Evolutionary conservation across 306 rosid genomes (phyloP).

Genomic region (Alnus glutinosa): DNA sequence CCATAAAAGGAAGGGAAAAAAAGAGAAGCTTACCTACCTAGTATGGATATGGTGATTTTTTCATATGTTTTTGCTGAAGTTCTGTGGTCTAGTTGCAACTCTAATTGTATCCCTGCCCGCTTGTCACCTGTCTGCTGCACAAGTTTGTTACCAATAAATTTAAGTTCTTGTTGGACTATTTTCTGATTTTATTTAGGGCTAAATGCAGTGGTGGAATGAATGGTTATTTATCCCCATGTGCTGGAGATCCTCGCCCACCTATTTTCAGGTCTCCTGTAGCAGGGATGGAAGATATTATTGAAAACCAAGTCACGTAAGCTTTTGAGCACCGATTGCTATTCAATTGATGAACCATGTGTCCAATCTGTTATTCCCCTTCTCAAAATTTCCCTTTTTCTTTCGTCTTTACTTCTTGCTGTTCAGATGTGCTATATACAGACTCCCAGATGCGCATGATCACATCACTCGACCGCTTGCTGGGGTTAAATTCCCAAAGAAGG

Average conservation of each 20-base stretch:
- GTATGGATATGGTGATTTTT: not conserved
- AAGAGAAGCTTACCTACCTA: too few relatives aligned
- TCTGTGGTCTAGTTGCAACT: not conserved
- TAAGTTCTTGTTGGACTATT: constrained; percentile 38
- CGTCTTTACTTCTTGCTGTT: not conserved
- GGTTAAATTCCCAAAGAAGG: constrained; percentile 76
- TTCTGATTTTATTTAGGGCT: constrained; percentile 74
- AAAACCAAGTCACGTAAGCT: constrained; percentile 94
- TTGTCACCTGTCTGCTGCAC: not conserved
- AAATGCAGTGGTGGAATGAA: constrained; percentile 98
- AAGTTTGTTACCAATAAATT: constrained; percentile 16
- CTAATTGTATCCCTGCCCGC: not conserved
- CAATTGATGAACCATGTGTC: constrained; percentile 8
- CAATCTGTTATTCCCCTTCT: not conserved
- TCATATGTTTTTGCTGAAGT: not conserved
- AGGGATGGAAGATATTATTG: constrained; percentile 86
- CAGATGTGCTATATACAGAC: constrained; percentile 86
- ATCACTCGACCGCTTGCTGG: constrained; percentile 74
- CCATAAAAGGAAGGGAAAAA: too few relatives aligned
- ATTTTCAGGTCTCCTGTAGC: constrained; percentile 88
- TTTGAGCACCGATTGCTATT: constrained; percentile 9
- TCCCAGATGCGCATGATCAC: constrained; percentile 76
- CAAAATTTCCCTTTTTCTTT: constrained; percentile 6
- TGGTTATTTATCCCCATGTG: constrained; percentile 84
- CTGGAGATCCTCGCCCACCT: constrained; percentile 95